Evolutionary conservation across 192 early-diverging fungal genomes (phyloP).

Genomic region (Coemansia sp.): DNA sequence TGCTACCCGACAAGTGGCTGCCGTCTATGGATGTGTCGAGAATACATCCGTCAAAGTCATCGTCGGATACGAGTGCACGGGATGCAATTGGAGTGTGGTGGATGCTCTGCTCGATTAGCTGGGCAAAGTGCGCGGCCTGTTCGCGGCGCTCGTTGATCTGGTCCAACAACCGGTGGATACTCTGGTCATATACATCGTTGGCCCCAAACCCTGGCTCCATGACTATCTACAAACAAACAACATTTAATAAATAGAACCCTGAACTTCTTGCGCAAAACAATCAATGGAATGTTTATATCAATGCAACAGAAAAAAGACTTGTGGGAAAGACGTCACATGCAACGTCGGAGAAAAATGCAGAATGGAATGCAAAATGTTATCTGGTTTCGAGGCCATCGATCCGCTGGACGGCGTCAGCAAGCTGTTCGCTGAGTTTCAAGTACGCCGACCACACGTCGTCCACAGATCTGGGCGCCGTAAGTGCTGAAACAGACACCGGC

Average conservation of each 20-base stretch:
- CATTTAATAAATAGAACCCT: not conserved
- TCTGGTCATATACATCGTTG: conserved; percentile 6
- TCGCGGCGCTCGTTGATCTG: conserved; percentile 23
- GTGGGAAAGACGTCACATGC: conserved; percentile 2
- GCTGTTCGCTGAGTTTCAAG: conserved; percentile 35
- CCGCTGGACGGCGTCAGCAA: conserved; percentile 29
- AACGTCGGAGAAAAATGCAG: conserved; percentile 1
- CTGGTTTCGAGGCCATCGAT: conserved; percentile 24
- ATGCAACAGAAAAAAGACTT: conserved; percentile 1
- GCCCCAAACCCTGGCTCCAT: not conserved
- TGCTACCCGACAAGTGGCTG: not conserved
- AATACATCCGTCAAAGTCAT: not conserved
- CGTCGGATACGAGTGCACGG: not conserved
- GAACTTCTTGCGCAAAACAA: not conserved
- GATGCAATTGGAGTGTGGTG: conserved; percentile 1
- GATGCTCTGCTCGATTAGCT: conserved; percentile 32
- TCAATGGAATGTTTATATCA: not conserved
- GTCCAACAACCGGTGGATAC: conserved; percentile 20
- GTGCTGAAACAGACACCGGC: conserved; percentile 25
- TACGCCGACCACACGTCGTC: conserved; percentile 47
- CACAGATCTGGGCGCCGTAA: conserved; percentile 32
- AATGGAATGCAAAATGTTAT: not conserved
- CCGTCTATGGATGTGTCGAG: not conserved
- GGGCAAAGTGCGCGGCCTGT: conserved; percentile 29
- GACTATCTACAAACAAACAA: not conserved